phyloP scores from a whole-genome alignment of 257 asterid genomes.

The Solanum pinnatisectum region DNA sequence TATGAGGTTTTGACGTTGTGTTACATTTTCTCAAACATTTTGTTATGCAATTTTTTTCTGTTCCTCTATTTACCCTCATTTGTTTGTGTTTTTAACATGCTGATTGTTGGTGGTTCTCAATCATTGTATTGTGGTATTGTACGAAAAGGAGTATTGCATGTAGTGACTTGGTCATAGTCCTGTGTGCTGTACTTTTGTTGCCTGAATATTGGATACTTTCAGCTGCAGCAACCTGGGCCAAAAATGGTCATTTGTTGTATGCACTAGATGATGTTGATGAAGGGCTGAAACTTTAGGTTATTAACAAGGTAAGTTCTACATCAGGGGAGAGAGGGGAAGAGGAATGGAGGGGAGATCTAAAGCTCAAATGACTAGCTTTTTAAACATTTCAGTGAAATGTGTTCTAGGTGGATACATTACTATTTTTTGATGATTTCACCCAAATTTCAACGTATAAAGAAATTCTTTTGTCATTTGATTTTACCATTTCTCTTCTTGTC shows the following conservation, averaged over 20 bases:
- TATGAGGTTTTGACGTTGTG: background rate
- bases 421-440: background rate
- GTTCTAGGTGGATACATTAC: background rate
- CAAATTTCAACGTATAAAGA: background rate
- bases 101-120: background rate
- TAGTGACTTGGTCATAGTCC: background rate
- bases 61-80: background rate
- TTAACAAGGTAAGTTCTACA: background rate
- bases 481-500: background rate
- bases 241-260: background rate
- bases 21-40: background rate
- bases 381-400: background rate
- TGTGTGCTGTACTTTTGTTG: background rate
- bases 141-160: background rate
- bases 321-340: background rate
- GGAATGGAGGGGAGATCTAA: background rate
- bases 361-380: background rate
- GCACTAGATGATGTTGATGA: background rate
- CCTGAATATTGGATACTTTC: background rate
- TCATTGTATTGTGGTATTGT: background rate
- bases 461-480: background rate
- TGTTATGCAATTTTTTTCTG: background rate
- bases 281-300: background rate
- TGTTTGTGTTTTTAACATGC: background rate
- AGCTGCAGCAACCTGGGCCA: background rate